Percentiles rank a stretch among this genome's conserved stretches.
Conservation (phyloP, 495 filamentous ascomycete genomes). For the Annulohypoxylon nitens region DNA sequence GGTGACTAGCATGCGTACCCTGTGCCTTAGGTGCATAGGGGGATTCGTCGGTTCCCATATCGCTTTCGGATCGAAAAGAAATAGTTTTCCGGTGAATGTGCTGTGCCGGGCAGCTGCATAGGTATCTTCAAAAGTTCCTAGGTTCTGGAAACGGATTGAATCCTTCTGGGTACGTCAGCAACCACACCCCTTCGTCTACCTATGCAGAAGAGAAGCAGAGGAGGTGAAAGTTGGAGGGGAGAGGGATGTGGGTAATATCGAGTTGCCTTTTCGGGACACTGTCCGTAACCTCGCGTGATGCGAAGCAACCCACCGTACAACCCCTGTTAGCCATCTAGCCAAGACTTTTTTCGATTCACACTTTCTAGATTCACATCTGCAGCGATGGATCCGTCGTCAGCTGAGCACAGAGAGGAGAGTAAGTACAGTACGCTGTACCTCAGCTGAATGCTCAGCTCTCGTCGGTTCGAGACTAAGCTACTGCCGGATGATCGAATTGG, state of each 20-base stretch:
- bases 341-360: background rate
- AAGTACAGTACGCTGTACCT: background rate
- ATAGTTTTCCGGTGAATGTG: slow-evolving; percentile 17
- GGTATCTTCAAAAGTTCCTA: slow-evolving; percentile 23
- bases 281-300: slow-evolving; percentile 15
- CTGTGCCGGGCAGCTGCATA: slow-evolving; percentile 17
- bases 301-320: slow-evolving; percentile 5
- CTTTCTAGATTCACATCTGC: slow-evolving; percentile 4
- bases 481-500: too few relatives aligned
- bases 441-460: slow-evolving; percentile 1
- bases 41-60: slow-evolving; percentile 17
- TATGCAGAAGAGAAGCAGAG: background rate
- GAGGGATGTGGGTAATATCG: slow-evolving; percentile 15
- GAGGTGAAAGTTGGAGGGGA: background rate
- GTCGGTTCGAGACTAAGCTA: background rate
- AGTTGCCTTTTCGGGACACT: slow-evolving; percentile 27
- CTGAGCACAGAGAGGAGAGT: background rate
- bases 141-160: slow-evolving; percentile 23
- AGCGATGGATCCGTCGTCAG: slow-evolving; percentile 1
- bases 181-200: background rate
- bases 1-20: slow-evolving; percentile 4
- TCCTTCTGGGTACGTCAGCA: slow-evolving; percentile 23
- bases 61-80: slow-evolving; percentile 9
- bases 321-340: slow-evolving; percentile 1
- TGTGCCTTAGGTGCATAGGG: slow-evolving; percentile 11